Evolutionary conservation across 2,329 filamentous ascomycete genomes (phyloP).

Genomic region (Aspergillus flavus): DNA sequence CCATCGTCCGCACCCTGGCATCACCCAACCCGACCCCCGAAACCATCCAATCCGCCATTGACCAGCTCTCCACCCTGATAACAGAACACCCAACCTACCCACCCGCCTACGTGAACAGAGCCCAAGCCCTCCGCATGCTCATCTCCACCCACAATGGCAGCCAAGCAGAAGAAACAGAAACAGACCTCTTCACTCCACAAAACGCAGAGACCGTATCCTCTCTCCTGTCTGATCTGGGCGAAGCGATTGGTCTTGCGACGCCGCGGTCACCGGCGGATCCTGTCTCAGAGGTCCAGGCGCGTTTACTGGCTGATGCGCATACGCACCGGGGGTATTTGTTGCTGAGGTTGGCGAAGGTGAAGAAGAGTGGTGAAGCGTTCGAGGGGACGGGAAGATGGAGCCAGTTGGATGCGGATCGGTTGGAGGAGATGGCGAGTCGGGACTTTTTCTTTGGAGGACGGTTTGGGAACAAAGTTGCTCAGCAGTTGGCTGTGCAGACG

Average conservation of each 20-base stretch:
- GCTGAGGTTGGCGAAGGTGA: constrained; percentile 39
- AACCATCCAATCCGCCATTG: constrained; percentile 36
- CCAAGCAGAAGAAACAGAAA: constrained; percentile 12
- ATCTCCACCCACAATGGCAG: constrained; percentile 23
- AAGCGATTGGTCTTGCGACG: constrained; percentile 51
- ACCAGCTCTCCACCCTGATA: constrained; percentile 48
- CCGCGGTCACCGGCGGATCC: constrained; percentile 42
- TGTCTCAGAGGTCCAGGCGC: constrained; percentile 52
- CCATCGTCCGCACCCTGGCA: constrained; percentile 44
- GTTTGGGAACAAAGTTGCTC: constrained; percentile 60
- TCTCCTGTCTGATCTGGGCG: constrained; percentile 41
- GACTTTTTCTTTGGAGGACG: constrained; percentile 58
- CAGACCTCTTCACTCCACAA: constrained; percentile 28
- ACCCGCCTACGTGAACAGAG: constrained; percentile 58
- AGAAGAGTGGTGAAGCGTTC: constrained; percentile 15
- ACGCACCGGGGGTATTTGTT: constrained; percentile 56
- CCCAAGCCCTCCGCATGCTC: constrained; percentile 50
- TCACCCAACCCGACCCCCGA: constrained; percentile 20
- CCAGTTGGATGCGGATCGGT: constrained; percentile 37
- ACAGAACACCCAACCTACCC: constrained; percentile 51
- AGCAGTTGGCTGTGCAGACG: constrained; percentile 60
- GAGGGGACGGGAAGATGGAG: constrained; percentile 34
- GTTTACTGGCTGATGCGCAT: constrained; percentile 56
- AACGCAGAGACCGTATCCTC: constrained; percentile 23
- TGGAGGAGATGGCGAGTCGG: constrained; percentile 59